Base-by-base conservation (phyloP, 2,329 filamentous ascomycete genomes). In the Penicillium brevicompactum region DNA sequence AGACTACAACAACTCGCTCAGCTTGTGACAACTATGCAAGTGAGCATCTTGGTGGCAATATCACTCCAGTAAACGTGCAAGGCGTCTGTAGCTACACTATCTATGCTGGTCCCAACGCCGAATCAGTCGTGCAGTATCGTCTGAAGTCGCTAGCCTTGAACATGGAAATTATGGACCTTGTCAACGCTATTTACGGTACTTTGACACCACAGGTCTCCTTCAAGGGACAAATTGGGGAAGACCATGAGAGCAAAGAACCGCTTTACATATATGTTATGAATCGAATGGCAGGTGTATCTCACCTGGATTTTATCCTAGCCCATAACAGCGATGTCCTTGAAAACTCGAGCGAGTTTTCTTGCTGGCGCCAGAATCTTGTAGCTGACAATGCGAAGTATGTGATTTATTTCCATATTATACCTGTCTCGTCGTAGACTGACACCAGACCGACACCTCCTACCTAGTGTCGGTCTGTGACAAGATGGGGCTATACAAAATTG, bases 51-150 rank as follows among this genome's bases (percentile, higher is more conserved):
- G 64, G 70, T 46, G 67, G 70, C 27, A 54, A 64, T 41, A 41
- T 72, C 49, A 59, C 67, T 48, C 69, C 71, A 14, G 70, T 76
- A n/a, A 46, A 58, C 14, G 63, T 76, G 13, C 70, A 76, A 62
- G 73, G 74, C 18, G 64, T 63, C 27, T 77, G 70, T 60, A 76
- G 72, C 65, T 77, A 77, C 62, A 71, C 70, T 1, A 68, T 76
- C 44, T 78, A 75, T 53, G 70, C 71, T n/a, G 70, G 75, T 4
- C 56, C 53, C 9, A 58, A 67, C 32, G 59, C 57, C 18, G 70
- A 74, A 62, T 70, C 63, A 44, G 70, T 76, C 32, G 69, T 69
- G 37, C 73, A 78, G 61, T 77, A 74, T 59, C 73, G 72, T 46
- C 69, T 77, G 10, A 65, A 66, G 58, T 74, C 70, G 3, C 61